Evolutionary conservation across 352 stramenopile genomes (phyloP).

Genomic region (Phytopythium vexans): DNA sequence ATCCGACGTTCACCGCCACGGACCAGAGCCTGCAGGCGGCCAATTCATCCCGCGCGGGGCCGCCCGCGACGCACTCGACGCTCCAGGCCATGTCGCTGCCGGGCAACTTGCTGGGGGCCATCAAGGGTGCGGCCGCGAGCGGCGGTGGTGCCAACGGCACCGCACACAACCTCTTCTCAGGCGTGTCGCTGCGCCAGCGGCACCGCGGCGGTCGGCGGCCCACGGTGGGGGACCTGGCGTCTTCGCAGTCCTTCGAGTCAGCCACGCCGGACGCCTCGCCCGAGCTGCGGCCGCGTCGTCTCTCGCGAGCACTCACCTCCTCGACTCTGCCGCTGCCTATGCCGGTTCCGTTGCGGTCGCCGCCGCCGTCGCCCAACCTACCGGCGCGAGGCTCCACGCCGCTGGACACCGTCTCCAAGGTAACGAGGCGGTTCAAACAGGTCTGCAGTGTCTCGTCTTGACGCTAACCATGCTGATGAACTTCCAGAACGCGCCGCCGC

Average conservation of each 20-base stretch:
- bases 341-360: background rate
- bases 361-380: background rate
- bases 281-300: conserved; percentile 6
- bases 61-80: no score
- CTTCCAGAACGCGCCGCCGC: conserved; percentile 38
- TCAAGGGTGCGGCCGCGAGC: conserved; percentile 28
- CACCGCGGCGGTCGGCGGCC: conserved; percentile 6
- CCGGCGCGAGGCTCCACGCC: conserved; percentile 10
- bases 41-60: no score
- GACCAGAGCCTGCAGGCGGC: background rate
- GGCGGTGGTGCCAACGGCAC: conserved; percentile 4
- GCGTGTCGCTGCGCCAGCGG: conserved; percentile 25
- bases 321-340: background rate
- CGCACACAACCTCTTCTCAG: conserved; percentile 22
- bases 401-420: conserved; percentile 32
- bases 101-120: conserved; percentile 18
- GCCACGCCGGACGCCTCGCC: conserved; percentile 3
- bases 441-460: background rate
- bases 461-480: conserved; percentile 3
- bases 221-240: background rate
- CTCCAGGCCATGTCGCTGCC: conserved; percentile 1
- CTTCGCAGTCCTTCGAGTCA: background rate
- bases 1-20: background rate
- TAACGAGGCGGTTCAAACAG: background rate
- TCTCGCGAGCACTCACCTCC: background rate